A percentile compares a stretch with the other conserved stretches of the same genome.
These are phyloP conservation scores for Pseudonitzschia pungens DNA, from an alignment of 108 stramenopile genomes.

Conservation along the genomic window DNA sequence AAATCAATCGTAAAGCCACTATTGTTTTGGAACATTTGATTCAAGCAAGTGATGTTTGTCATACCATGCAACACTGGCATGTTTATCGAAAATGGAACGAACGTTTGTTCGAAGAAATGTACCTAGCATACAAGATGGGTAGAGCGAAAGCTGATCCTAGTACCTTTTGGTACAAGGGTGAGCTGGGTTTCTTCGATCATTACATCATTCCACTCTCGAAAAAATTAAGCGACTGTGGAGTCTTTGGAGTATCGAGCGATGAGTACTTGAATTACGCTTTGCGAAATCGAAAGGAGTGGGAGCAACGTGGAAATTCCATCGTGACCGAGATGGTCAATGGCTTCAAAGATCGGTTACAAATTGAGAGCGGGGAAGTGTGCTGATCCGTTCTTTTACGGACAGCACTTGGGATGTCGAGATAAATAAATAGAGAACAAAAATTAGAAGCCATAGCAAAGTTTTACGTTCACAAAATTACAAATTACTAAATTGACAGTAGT, in stretches of 20 bases:
- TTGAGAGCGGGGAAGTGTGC: background rate
- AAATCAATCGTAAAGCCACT: conserved; percentile 12
- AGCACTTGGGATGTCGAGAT: no score
- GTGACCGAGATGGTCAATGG: background rate
- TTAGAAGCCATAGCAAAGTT: no score
- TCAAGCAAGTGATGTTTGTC: conserved; percentile 15
- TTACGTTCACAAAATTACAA: no score
- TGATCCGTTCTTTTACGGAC: background rate
- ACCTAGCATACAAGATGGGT: conserved; percentile 12
- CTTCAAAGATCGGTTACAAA: background rate
- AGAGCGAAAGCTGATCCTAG: conserved; percentile 11
- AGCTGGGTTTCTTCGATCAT: conserved; percentile 18
- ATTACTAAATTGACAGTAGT: no score
- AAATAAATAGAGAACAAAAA: no score
- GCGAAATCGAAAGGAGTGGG: conserved; percentile 12
- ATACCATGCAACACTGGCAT: conserved; percentile 24
- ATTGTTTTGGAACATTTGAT: conserved; percentile 23
- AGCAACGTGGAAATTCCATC: background rate
- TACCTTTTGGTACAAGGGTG: conserved; percentile 15
- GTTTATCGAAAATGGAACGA: conserved; percentile 20
- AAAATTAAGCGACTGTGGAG: conserved; percentile 13
- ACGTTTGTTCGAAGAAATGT: conserved; percentile 16
- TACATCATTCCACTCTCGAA: conserved; percentile 18
- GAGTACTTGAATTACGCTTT: conserved; percentile 14
- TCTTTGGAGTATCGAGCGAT: conserved; percentile 10